Evolutionary conservation across 2,329 filamentous ascomycete species (phyloP).

Genomic region (Exophiala spinifera): DNA sequence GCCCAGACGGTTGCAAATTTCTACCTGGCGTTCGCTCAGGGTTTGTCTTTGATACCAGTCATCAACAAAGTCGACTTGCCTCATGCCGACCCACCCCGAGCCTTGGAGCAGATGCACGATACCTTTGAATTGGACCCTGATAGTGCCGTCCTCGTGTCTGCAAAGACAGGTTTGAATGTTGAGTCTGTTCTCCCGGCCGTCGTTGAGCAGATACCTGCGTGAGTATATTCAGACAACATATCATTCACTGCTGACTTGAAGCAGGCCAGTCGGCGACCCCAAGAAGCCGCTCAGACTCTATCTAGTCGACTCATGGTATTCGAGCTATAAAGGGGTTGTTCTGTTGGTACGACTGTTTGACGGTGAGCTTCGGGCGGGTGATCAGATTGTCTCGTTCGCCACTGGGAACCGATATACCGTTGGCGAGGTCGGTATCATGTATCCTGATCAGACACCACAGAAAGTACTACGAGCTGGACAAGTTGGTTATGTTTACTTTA

Average conservation of each 20-base stretch:
- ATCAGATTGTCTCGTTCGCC: slow-evolving; percentile 81
- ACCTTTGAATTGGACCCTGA: slow-evolving; percentile 84
- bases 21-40: slow-evolving; percentile 92
- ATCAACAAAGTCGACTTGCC: slow-evolving; percentile 96
- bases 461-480: slow-evolving; percentile 80
- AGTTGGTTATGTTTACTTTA: slow-evolving; percentile 95
- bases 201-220: slow-evolving; percentile 75
- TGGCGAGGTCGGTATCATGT: slow-evolving; percentile 95
- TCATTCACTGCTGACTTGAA: neutral
- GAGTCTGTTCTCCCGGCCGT: slow-evolving; percentile 78
- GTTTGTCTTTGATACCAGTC: slow-evolving; percentile 80
- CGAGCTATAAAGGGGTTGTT: slow-evolving; percentile 90
- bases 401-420: slow-evolving; percentile 88
- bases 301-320: slow-evolving; percentile 97
- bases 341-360: slow-evolving; percentile 89
- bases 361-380: slow-evolving; percentile 75
- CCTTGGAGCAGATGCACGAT: slow-evolving; percentile 78
- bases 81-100: slow-evolving; percentile 80
- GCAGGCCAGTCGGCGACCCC: slow-evolving; percentile 66
- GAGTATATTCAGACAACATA: slow-evolving; percentile 28
- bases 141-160: slow-evolving; percentile 75
- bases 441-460: slow-evolving; percentile 82
- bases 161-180: slow-evolving; percentile 91
- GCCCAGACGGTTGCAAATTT: slow-evolving; percentile 99
- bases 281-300: slow-evolving; percentile 74